Conservation (phyloP, 2,329 filamentous ascomycete species). For the Aureobasidium sp. region DNA sequence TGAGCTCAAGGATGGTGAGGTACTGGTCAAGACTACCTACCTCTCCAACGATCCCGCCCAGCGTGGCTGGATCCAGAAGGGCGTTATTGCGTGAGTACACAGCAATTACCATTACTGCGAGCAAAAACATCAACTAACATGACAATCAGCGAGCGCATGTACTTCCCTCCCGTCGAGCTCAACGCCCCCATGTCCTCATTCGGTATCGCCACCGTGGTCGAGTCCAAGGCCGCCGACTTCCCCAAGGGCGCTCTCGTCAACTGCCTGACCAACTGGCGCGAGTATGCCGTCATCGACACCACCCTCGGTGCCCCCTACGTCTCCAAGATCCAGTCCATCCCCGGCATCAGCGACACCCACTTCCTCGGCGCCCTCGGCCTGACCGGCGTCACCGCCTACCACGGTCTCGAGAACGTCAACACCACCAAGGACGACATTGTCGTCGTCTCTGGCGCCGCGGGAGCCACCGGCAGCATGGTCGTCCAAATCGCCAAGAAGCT, state of each 20-base stretch:
- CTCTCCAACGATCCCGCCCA: conserved; percentile 50
- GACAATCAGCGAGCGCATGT: conserved; percentile 34
- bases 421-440: conserved; percentile 38
- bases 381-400: conserved; percentile 42
- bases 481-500: conserved; percentile 49
- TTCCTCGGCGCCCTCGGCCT: conserved; percentile 42
- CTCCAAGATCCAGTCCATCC: conserved; percentile 23
- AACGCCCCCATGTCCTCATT: conserved; percentile 35
- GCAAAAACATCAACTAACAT: neutral
- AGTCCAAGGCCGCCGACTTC: conserved; percentile 28
- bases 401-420: conserved; percentile 37
- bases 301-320: conserved; percentile 26
- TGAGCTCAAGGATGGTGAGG: conserved; percentile 32
- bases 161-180: conserved; percentile 38
- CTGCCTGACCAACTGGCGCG: conserved; percentile 33
- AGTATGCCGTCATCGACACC: conserved; percentile 33
- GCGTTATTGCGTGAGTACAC: conserved; percentile 18
- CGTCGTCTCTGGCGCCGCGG: conserved; percentile 43
- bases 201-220: conserved; percentile 33
- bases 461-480: conserved; percentile 42
- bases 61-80: conserved; percentile 43
- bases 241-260: conserved; percentile 33
- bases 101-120: neutral
- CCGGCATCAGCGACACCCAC: conserved; percentile 36
- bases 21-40: conserved; percentile 42